Conservation (phyloP, 139 green algal species). For the Chlorella vulgaris region DNA sequence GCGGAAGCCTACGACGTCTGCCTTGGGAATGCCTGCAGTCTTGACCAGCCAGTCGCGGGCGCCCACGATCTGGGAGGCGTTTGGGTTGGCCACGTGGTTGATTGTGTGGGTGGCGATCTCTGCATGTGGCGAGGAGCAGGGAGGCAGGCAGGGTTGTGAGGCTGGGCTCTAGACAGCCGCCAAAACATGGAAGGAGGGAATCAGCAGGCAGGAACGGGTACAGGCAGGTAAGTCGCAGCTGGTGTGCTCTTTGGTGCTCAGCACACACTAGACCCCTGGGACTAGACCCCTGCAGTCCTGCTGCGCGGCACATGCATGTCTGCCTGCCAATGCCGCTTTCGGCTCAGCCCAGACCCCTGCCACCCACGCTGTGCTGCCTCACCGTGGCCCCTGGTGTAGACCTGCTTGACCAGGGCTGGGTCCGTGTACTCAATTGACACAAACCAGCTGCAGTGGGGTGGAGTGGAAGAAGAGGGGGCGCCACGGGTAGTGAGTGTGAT, state of each 20-base stretch:
- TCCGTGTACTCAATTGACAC: conserved; percentile 31
- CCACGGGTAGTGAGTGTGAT: too few species aligned
- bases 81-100: conserved; percentile 30
- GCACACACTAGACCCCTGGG: too few species aligned
- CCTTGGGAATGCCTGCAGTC: conserved; percentile 25
- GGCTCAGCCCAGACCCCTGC: neutral
- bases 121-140: neutral
- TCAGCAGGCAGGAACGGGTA: too few species aligned
- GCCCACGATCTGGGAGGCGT: conserved; percentile 29
- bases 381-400: conserved; percentile 32
- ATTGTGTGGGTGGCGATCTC: conserved; percentile 41
- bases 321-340: too few species aligned
- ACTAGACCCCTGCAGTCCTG: too few species aligned
- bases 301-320: too few species aligned
- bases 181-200: too few species aligned
- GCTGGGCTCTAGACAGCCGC: neutral
- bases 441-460: too few species aligned
- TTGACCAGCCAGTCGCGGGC: conserved; percentile 14
- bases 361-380: neutral
- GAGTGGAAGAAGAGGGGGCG: too few species aligned
- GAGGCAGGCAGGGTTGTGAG: neutral
- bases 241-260: too few species aligned
- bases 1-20: conserved; percentile 34
- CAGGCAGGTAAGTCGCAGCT: too few species aligned
- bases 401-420: conserved; percentile 32